Conservation (phyloP, 257 asterid genomes). For the Linaria vulgaris region DNA sequence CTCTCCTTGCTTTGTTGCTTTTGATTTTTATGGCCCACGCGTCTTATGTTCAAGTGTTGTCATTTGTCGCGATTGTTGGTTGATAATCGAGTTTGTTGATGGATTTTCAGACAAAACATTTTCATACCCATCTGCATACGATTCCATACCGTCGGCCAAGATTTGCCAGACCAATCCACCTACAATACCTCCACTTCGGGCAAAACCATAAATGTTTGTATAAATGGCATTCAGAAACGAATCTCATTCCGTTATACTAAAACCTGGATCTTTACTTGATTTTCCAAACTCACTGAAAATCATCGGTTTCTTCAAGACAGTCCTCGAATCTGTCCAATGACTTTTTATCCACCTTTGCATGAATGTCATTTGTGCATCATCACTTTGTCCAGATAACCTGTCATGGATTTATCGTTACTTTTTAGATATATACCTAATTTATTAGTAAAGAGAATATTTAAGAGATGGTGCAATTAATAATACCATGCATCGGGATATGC, state of each 20-base stretch:
- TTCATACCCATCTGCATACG: slow-evolving; percentile 40
- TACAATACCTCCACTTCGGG: slow-evolving; percentile 44
- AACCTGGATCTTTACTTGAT: too few relatives aligned
- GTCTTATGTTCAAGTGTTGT: slow-evolving; percentile 23
- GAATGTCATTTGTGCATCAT: slow-evolving; percentile 40
- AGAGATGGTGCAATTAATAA: too few relatives aligned
- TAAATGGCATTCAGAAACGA: too few relatives aligned
- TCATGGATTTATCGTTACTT: not conserved
- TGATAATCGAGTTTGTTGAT: too few relatives aligned
- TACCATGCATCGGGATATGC: slow-evolving; percentile 57
- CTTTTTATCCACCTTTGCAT: slow-evolving; percentile 45
- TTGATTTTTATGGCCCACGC: slow-evolving; percentile 18
- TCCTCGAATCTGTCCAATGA: slow-evolving; percentile 45
- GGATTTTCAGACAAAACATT: slow-evolving; percentile 40
- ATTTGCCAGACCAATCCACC: slow-evolving; percentile 55
- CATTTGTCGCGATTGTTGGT: slow-evolving; percentile 47
- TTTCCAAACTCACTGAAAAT: slow-evolving; percentile 49
- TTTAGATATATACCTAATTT: not conserved
- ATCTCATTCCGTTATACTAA: slow-evolving; percentile 32
- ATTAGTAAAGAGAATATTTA: too few relatives aligned
- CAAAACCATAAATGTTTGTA: too few relatives aligned
- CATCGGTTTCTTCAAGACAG: slow-evolving; percentile 44
- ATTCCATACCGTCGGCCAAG: slow-evolving; percentile 43
- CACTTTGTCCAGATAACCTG: slow-evolving; percentile 38
- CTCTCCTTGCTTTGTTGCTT: too few relatives aligned